Evolutionary conservation across 345 rosid species (phyloP).

Genomic region (Hirschfeldia incana): DNA sequence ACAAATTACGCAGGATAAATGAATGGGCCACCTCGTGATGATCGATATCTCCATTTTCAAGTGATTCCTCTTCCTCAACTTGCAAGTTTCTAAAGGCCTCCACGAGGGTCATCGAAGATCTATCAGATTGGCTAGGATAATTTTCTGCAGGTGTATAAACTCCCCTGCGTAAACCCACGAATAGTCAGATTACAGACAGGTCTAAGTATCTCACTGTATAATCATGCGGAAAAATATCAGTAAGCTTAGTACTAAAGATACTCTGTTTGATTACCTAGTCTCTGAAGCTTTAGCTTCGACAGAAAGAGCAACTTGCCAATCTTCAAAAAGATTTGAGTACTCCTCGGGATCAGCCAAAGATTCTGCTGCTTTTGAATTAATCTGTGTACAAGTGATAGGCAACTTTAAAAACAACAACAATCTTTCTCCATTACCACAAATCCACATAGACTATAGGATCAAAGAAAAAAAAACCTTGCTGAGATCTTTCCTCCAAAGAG

Average conservation of each 20-base stretch:
- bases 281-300: slow-evolving; percentile 75
- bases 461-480: too few species aligned
- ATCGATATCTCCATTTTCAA: slow-evolving; percentile 79
- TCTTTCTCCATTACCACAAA: too few species aligned
- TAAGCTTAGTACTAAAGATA: background rate
- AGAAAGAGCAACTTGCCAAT: slow-evolving; percentile 94
- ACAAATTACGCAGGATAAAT: background rate
- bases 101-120: slow-evolving; percentile 67
- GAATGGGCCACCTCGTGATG: slow-evolving; percentile 68
- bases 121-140: slow-evolving; percentile 65
- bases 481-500: too few species aligned
- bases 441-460: too few species aligned
- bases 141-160: slow-evolving; percentile 63
- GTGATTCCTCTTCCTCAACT: slow-evolving; percentile 70
- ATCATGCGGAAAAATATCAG: background rate
- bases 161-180: slow-evolving; percentile 54
- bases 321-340: slow-evolving; percentile 94
- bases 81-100: slow-evolving; percentile 90
- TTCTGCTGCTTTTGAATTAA: slow-evolving; percentile 96
- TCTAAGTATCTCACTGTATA: background rate
- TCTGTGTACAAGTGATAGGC: slow-evolving; percentile 47
- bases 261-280: slow-evolving; percentile 51
- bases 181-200: slow-evolving; percentile 3
- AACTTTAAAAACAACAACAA: too few species aligned
- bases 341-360: slow-evolving; percentile 98